Evolutionary conservation across 2,329 filamentous ascomycete genomes (phyloP).

Genomic region (Colletotrichum destructivum): DNA sequence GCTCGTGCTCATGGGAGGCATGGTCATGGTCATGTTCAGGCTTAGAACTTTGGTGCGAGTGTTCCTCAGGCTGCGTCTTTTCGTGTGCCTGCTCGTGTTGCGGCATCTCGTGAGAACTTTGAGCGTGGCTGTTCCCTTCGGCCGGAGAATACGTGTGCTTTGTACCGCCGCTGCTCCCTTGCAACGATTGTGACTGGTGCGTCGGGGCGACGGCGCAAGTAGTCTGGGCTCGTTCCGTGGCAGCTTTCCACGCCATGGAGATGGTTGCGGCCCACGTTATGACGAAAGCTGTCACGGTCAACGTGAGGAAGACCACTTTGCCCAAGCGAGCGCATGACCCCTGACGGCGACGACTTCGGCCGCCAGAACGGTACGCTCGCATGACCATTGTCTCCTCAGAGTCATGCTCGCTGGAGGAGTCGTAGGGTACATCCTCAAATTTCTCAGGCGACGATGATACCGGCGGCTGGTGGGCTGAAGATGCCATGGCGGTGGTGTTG

Average conservation of each 20-base stretch:
- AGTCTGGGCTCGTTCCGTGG: not conserved
- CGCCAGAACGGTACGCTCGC: not conserved
- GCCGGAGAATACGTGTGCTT: not conserved
- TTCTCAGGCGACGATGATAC: not conserved
- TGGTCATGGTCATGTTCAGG: no score
- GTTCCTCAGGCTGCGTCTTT: no score
- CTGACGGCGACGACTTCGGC: not conserved
- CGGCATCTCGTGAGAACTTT: no score
- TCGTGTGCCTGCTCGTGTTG: no score
- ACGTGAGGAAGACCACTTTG: not conserved
- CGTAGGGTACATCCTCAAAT: not conserved
- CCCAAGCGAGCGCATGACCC: not conserved
- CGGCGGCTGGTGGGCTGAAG: not conserved
- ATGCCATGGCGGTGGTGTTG: not conserved
- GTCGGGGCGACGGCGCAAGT: not conserved
- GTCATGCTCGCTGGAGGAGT: not conserved
- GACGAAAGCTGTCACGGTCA: not conserved
- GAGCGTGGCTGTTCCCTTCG: not conserved
- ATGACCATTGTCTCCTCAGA: conserved; percentile 4
- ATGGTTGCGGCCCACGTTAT: not conserved
- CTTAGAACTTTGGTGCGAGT: no score
- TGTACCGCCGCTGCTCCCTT: not conserved
- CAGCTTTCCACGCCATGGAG: not conserved
- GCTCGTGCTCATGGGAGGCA: not conserved
- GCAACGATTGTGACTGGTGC: no score